Conservation (phyloP, 2,329 filamentous ascomycete genomes). For the Penicillium sp. region DNA sequence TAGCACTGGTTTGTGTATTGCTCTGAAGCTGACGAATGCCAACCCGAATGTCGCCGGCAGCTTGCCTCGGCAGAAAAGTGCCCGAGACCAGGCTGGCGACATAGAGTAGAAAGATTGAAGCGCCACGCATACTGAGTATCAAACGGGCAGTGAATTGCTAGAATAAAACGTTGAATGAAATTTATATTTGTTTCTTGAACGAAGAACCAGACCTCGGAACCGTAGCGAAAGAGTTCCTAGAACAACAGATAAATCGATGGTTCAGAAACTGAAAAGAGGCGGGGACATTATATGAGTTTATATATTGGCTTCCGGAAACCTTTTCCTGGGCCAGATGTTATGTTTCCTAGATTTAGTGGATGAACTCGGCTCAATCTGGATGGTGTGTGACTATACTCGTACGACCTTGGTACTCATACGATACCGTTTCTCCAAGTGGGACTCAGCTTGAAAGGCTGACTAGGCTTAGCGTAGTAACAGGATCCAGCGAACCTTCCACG, state of each 20-base stretch:
- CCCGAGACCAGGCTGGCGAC: constrained; percentile 19
- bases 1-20: constrained; percentile 1
- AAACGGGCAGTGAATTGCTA: constrained; percentile 9
- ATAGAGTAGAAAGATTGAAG: constrained; percentile 19
- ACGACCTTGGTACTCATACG: constrained; percentile 8
- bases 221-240: constrained; percentile 50
- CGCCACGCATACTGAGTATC: constrained; percentile 19
- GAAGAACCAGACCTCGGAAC: constrained; percentile 37
- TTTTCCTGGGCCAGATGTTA: not conserved
- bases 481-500: constrained; percentile 9
- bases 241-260: constrained; percentile 8
- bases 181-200: constrained; percentile 4
- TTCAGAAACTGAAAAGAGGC: not conserved
- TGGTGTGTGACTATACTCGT: constrained; percentile 1
- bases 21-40: constrained; percentile 5
- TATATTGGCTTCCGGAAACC: constrained; percentile 1
- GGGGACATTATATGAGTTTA: constrained; percentile 3
- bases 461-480: constrained; percentile 4
- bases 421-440: constrained; percentile 8
- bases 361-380: constrained; percentile 2
- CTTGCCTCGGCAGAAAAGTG: constrained; percentile 15
- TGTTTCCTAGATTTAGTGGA: not conserved
- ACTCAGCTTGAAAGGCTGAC: constrained; percentile 9
- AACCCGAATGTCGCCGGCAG: constrained; percentile 10
- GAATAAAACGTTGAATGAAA: not conserved